Percentiles rank a stretch among this genome's conserved stretches.
Evolutionary conservation across 768 basidiomycete species (phyloP).

Genomic region (Calocera viscosa): DNA sequence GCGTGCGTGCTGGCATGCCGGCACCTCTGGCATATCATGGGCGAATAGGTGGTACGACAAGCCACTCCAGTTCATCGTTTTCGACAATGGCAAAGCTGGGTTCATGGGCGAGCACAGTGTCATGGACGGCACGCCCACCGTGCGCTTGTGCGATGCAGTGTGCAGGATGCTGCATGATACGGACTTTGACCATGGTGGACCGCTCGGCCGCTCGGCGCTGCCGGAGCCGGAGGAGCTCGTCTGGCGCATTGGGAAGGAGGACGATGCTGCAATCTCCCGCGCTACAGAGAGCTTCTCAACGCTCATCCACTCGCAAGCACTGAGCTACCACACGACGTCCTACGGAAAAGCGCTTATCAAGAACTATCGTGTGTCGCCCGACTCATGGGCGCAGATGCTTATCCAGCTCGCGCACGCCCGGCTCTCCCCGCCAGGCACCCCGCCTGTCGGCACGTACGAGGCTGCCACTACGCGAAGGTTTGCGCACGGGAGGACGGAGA

Average conservation of each 20-base stretch:
- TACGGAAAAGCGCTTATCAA: constrained; percentile 87
- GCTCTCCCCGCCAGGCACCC: constrained; percentile 29
- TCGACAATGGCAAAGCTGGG: constrained; percentile 67
- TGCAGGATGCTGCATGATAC: constrained; percentile 47
- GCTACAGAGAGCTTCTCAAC: constrained; percentile 46
- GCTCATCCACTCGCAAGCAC: constrained; percentile 50
- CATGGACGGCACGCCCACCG: constrained; percentile 82
- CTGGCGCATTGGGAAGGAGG: constrained; percentile 45
- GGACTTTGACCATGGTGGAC: constrained; percentile 48
- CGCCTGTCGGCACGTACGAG: constrained; percentile 74
- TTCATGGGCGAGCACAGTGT: constrained; percentile 86
- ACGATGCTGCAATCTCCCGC: constrained; percentile 38
- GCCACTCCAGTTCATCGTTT: constrained; percentile 75
- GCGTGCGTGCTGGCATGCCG: constrained; percentile 72
- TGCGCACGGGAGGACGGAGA: constrained; percentile 82
- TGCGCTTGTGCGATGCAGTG: constrained; percentile 57
- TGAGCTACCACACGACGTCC: constrained; percentile 49
- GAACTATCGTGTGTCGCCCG: constrained; percentile 76
- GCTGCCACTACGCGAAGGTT: constrained; percentile 83
- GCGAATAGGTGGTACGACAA: constrained; percentile 52
- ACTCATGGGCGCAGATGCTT: constrained; percentile 89
- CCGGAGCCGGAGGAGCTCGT: constrained; percentile 41
- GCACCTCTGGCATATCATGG: constrained; percentile 35
- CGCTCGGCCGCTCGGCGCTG: constrained; percentile 14
- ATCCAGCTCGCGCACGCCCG: constrained; percentile 80